Percentiles rank a stretch among this genome's conserved stretches.
Conservation (phyloP, 1,284 basidiomycete species). For the Moesziomyces sp. region DNA sequence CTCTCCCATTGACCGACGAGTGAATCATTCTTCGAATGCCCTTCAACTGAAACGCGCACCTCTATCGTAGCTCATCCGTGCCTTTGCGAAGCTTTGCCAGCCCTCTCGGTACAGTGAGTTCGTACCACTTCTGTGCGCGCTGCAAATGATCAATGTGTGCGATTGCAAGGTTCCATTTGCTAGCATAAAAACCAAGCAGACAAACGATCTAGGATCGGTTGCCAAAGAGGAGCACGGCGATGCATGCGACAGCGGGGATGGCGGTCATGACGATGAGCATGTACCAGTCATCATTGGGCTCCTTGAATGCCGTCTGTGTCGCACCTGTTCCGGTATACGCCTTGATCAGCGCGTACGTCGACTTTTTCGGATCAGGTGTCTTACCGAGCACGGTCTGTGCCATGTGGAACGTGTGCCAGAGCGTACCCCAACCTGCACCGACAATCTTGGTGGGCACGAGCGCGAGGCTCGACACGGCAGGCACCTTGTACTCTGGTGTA, state of each 20-base stretch:
- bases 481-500: slow-evolving; percentile 54
- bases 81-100: too few species aligned
- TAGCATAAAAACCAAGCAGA: too few species aligned
- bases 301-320: slow-evolving; percentile 35
- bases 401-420: slow-evolving; percentile 48
- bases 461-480: slow-evolving; percentile 49
- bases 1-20: too few species aligned
- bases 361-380: slow-evolving; percentile 6
- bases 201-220: not conserved
- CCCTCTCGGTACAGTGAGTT: too few species aligned
- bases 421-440: slow-evolving; percentile 63
- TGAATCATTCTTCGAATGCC: too few species aligned
- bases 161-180: too few species aligned
- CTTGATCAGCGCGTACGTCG: slow-evolving; percentile 19
- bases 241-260: slow-evolving; percentile 23
- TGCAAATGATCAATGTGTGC: too few species aligned
- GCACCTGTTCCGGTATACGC: slow-evolving; percentile 30
- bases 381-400: slow-evolving; percentile 38
- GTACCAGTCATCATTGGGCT: slow-evolving; percentile 32
- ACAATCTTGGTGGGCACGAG: slow-evolving; percentile 62
- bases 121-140: too few species aligned
- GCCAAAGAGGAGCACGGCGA: slow-evolving; percentile 18
- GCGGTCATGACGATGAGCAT: slow-evolving; percentile 25
- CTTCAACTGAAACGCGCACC: too few species aligned
- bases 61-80: too few species aligned